Evolutionary conservation across 108 stramenopile species (phyloP).

Genomic region (Conticribra guillardii): DNA sequence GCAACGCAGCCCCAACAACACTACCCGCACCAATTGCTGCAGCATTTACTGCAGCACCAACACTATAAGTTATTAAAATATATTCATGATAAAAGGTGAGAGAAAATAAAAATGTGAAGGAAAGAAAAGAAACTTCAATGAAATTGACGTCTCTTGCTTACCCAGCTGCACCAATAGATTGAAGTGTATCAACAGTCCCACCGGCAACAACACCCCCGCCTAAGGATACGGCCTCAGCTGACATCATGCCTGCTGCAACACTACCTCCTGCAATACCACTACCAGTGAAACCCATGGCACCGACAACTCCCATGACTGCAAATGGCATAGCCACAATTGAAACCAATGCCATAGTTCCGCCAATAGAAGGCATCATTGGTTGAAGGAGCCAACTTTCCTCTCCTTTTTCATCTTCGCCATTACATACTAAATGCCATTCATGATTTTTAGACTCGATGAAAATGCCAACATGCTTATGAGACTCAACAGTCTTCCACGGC

Average conservation of each 20-base stretch:
- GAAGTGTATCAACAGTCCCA: constrained; percentile 27
- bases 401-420: neutral
- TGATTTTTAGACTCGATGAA: neutral
- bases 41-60: constrained; percentile 4
- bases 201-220: constrained; percentile 20
- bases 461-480: neutral
- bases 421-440: neutral
- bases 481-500: no score
- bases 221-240: constrained; percentile 11
- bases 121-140: neutral
- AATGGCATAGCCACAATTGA: constrained; percentile 18
- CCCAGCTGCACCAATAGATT: constrained; percentile 21
- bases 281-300: constrained; percentile 15
- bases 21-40: constrained; percentile 13
- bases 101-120: neutral
- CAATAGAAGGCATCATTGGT: neutral
- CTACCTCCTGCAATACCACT: constrained; percentile 17
- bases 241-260: constrained; percentile 28
- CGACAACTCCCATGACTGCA: constrained; percentile 24
- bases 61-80: neutral
- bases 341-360: neutral
- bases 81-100: neutral
- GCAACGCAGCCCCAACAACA: constrained; percentile 10
- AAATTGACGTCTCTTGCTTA: no score
- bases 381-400: neutral